Percentiles rank a stretch among this genome's conserved stretches.
phyloP scores from a whole-genome alignment of 495 filamentous ascomycete genomes.

The Choiromyces venosus region DNA sequence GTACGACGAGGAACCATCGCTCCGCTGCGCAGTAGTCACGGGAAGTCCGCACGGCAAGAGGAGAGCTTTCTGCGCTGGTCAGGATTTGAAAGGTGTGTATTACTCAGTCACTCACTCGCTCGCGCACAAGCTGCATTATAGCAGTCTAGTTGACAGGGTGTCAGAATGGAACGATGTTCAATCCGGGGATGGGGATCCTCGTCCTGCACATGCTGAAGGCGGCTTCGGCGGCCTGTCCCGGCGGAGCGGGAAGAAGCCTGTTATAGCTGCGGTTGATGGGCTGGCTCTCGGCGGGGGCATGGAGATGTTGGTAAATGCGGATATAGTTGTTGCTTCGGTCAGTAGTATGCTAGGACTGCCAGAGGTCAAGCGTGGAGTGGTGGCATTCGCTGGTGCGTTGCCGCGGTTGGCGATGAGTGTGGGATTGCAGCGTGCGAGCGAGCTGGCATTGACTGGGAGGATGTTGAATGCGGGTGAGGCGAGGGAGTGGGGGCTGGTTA shows the following conservation, averaged over 20 bases:
- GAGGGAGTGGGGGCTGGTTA: slow-evolving; percentile 64
- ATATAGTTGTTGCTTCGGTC: slow-evolving; percentile 58
- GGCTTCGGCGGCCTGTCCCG: slow-evolving; percentile 44
- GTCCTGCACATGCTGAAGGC: slow-evolving; percentile 6
- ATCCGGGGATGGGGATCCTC: not conserved
- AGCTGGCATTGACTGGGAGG: slow-evolving; percentile 63
- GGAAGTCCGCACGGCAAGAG: slow-evolving; percentile 44
- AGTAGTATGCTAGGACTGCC: slow-evolving; percentile 58
- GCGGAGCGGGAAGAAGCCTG: slow-evolving; percentile 52
- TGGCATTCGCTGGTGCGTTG: slow-evolving; percentile 63
- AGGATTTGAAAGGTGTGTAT: slow-evolving; percentile 50
- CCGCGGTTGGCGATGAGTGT: slow-evolving; percentile 65
- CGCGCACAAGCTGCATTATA: not conserved
- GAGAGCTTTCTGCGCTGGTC: slow-evolving; percentile 56
- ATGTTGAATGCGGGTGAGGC: slow-evolving; percentile 56
- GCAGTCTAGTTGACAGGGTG: too few species aligned
- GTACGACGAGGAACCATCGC: slow-evolving; percentile 54
- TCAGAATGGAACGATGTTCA: not conserved
- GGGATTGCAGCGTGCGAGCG: slow-evolving; percentile 63
- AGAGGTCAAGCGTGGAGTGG: slow-evolving; percentile 65
- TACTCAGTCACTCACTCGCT: not conserved
- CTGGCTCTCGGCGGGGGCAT: slow-evolving; percentile 67
- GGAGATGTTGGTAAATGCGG: slow-evolving; percentile 66
- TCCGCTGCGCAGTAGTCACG: slow-evolving; percentile 56
- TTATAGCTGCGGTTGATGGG: slow-evolving; percentile 73